phyloP scores from a whole-genome alignment of 1,139 yeast species.

The Komagataea norvegica region DNA sequence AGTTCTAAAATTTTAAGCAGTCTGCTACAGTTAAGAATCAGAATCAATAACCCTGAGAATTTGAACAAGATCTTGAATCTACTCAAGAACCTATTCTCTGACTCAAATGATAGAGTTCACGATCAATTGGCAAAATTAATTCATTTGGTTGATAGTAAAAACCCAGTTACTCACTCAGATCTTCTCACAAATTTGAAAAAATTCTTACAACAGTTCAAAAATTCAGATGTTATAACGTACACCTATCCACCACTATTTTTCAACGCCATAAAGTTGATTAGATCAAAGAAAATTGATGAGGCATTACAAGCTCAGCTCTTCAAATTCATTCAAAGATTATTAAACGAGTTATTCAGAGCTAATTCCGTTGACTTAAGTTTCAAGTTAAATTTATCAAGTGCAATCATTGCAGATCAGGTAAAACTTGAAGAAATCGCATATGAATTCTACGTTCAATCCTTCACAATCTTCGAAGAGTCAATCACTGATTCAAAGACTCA shows the following conservation, averaged over 20 bases:
- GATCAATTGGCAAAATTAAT: conserved; percentile 55
- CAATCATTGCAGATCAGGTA: conserved; percentile 73
- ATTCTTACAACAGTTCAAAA: conserved; percentile 51
- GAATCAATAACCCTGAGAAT: conserved; percentile 22
- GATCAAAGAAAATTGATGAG: conserved; percentile 32
- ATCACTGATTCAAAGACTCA: conserved; percentile 60
- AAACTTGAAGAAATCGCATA: conserved; percentile 62
- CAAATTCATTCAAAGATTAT: conserved; percentile 67
- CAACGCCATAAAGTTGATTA: conserved; percentile 53
- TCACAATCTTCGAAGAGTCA: conserved; percentile 81
- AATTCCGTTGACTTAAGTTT: conserved; percentile 36
- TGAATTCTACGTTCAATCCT: conserved; percentile 86
- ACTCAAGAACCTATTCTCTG: conserved; percentile 5
- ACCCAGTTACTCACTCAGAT: conserved; percentile 49
- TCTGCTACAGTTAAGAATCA: conserved; percentile 20
- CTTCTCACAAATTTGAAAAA: conserved; percentile 55
- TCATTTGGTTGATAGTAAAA: conserved; percentile 50
- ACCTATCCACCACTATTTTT: conserved; percentile 76
- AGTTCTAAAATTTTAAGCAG: conserved; percentile 25
- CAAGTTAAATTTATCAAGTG: conserved; percentile 49
- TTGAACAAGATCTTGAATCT: conserved; percentile 7
- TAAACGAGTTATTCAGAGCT: conserved; percentile 59
- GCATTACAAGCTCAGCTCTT: conserved; percentile 42
- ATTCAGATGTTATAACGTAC: conserved; percentile 34
- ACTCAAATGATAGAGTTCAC: background rate